These are phyloP conservation scores for Cyberlindnera euphorbiiphila DNA, from an alignment of 805 yeast species.

Conservation along the genomic window DNA sequence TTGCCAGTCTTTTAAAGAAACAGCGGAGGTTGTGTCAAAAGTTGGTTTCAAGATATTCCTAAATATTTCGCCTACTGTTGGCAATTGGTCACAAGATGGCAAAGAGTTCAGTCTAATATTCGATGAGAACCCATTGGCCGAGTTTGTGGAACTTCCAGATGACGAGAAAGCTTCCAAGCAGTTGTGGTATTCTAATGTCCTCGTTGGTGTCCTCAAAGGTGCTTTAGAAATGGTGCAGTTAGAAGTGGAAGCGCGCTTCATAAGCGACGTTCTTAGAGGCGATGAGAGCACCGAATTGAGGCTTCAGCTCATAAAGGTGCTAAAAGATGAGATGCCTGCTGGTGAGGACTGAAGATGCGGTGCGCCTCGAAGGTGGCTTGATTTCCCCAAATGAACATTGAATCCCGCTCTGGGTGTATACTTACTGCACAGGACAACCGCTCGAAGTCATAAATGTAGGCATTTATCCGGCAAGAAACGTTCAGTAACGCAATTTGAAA, in stretches of 20 bases:
- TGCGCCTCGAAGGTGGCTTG: too few relatives aligned
- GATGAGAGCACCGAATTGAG: slow-evolving; percentile 77
- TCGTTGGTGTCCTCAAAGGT: slow-evolving; percentile 88
- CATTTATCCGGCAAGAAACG: too few relatives aligned
- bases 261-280: slow-evolving; percentile 79
- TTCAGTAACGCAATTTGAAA: too few relatives aligned
- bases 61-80: slow-evolving; percentile 71
- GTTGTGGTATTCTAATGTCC: slow-evolving; percentile 88
- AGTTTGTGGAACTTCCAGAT: slow-evolving; percentile 90
- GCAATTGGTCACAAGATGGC: slow-evolving; percentile 73
- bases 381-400: too few relatives aligned
- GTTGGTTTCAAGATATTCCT: slow-evolving; percentile 89
- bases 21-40: slow-evolving; percentile 81
- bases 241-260: slow-evolving; percentile 78
- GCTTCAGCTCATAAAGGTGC: slow-evolving; percentile 61
- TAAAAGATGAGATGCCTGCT: slow-evolving; percentile 94
- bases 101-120: slow-evolving; percentile 70
- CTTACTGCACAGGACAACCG: too few relatives aligned
- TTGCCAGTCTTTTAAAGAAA: slow-evolving; percentile 74
- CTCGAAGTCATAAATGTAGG: too few relatives aligned
- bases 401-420: too few relatives aligned
- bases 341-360: slow-evolving; percentile 93
- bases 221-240: slow-evolving; percentile 94
- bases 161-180: slow-evolving; percentile 66
- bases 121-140: slow-evolving; percentile 86